phyloP scores from a whole-genome alignment of 768 basidiomycete genomes.

The Amanita rubescens region DNA sequence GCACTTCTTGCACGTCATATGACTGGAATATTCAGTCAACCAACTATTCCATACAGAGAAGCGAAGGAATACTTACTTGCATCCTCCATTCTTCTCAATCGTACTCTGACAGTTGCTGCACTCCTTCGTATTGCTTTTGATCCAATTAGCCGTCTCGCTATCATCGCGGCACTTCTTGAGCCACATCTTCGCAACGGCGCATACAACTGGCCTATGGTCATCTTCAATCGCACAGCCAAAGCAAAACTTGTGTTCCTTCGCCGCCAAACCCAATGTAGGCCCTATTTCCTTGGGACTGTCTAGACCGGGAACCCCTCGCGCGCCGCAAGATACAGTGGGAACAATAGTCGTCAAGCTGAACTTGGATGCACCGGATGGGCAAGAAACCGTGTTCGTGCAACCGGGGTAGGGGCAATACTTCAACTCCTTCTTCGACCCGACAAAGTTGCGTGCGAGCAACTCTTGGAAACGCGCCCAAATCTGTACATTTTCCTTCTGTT shows the following conservation, averaged over 20 bases:
- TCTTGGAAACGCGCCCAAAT: constrained; percentile 73
- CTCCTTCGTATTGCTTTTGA: constrained; percentile 99
- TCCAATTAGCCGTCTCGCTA: constrained; percentile 98
- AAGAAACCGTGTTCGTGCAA: constrained; percentile 92
- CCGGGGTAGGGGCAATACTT: constrained; percentile 95
- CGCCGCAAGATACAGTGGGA: constrained; percentile 84
- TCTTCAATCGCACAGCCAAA: constrained; percentile 88
- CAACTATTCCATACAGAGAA: constrained; percentile 5
- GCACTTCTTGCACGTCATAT: constrained; percentile 99
- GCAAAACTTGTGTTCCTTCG: constrained; percentile 76
- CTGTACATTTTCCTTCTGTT: constrained; percentile 37
- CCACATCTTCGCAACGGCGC: constrained; percentile 85
- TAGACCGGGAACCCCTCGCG: constrained; percentile 37
- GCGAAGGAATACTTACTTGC: constrained; percentile 60
- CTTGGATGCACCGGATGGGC: constrained; percentile 72
- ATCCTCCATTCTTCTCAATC: constrained; percentile 99
- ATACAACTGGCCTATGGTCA: constrained; percentile 91
- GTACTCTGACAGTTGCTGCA: constrained; percentile 94
- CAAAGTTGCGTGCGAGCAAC: constrained; percentile 85
- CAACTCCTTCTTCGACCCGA: constrained; percentile 71
- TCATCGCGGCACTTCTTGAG: constrained; percentile 99
- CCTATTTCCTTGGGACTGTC: constrained; percentile 13
- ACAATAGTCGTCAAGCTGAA: constrained; percentile 70
- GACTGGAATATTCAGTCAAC: constrained; percentile 39
- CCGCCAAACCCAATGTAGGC: constrained; percentile 18